Conservation (phyloP, 2,329 filamentous ascomycete species). For the Ceratocystis diversiconidia region DNA sequence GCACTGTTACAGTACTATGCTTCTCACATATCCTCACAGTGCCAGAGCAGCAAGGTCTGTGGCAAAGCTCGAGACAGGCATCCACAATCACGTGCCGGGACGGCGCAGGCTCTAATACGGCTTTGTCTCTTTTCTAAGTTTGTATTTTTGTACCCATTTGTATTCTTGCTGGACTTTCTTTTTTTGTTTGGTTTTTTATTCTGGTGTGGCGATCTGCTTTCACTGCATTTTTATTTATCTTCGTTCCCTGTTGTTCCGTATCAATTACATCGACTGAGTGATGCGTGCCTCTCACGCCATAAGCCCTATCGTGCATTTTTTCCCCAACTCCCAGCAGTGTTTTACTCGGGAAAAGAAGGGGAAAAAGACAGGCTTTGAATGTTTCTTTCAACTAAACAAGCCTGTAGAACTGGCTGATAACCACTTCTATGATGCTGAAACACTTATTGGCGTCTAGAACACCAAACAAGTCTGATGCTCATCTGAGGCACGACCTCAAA, state of each 20-base stretch:
- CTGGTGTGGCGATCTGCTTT: neutral
- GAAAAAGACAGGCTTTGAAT: too few species aligned
- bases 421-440: neutral
- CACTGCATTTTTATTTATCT: neutral
- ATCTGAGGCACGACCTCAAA: slow-evolving; percentile 13
- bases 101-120: neutral
- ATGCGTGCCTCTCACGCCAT: too few species aligned
- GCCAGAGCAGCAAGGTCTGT: neutral
- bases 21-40: neutral
- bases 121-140: neutral
- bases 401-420: neutral
- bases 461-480: slow-evolving; percentile 8
- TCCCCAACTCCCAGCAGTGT: too few species aligned
- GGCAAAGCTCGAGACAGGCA: neutral
- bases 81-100: neutral
- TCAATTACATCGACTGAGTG: too few species aligned
- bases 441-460: slow-evolving; percentile 1
- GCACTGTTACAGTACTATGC: neutral
- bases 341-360: too few species aligned
- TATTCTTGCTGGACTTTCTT: neutral
- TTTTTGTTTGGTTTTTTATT: neutral
- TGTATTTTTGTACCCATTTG: neutral
- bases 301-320: too few species aligned
- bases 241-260: neutral
- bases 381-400: neutral